These are phyloP conservation scores for Ascochyta koolunga DNA, from an alignment of 2,329 filamentous ascomycete species.

Conservation along the genomic window DNA sequence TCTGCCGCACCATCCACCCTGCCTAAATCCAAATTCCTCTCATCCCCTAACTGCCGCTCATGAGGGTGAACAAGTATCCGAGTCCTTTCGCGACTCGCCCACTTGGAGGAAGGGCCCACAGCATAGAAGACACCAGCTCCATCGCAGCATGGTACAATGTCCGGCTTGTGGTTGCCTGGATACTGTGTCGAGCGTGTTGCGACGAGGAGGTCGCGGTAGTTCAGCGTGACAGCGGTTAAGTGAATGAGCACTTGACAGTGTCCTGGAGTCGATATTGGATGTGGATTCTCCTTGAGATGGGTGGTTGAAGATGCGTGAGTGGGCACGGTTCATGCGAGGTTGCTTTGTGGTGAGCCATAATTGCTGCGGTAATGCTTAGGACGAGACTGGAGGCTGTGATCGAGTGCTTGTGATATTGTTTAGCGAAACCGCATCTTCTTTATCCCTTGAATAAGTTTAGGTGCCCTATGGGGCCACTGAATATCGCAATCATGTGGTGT, in stretches of 20 bases:
- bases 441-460: neutral
- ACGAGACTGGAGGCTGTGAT: no score
- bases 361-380: neutral
- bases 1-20: constrained; percentile 16
- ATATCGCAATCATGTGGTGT: neutral
- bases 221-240: constrained; percentile 32
- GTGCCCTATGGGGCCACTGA: neutral
- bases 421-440: neutral
- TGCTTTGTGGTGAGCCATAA: neutral
- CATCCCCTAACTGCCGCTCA: constrained; percentile 29
- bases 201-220: constrained; percentile 30
- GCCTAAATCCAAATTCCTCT: constrained; percentile 33
- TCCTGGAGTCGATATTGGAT: neutral
- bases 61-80: constrained; percentile 17
- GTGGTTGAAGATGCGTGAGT: neutral
- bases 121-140: constrained; percentile 35
- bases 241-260: constrained; percentile 24
- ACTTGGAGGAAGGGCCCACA: constrained; percentile 21
- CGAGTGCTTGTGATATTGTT: neutral
- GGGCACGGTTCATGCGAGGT: constrained; percentile 15
- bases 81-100: constrained; percentile 21
- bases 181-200: constrained; percentile 20
- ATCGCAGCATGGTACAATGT: constrained; percentile 28
- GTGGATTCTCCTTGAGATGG: neutral
- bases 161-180: constrained; percentile 18